These are phyloP conservation scores for Obelidium mucronatum DNA, from an alignment of 192 early-diverging fungal genomes.

Conservation along the genomic window DNA sequence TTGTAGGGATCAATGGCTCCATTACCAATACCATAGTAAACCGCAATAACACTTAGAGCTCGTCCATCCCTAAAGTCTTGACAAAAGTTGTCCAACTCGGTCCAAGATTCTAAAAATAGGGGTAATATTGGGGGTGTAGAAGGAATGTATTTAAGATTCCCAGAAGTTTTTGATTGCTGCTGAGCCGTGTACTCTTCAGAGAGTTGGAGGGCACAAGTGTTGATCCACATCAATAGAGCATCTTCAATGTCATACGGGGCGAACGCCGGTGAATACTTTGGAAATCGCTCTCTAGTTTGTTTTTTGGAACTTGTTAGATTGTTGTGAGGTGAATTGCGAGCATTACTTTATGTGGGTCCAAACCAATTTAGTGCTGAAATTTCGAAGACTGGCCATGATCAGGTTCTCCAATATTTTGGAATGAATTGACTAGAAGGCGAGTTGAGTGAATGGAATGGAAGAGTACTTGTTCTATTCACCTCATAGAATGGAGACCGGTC, in stretches of 20 bases:
- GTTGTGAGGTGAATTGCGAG: background rate
- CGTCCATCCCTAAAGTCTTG: slow-evolving; percentile 45
- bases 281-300: slow-evolving; percentile 10
- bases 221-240: slow-evolving; percentile 55
- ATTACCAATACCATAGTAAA: slow-evolving; percentile 38
- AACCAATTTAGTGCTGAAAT: slow-evolving; percentile 30
- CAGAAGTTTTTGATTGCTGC: background rate
- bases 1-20: background rate
- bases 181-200: slow-evolving; percentile 3
- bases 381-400: slow-evolving; percentile 33
- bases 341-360: slow-evolving; percentile 40
- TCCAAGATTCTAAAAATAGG: slow-evolving; percentile 15
- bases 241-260: slow-evolving; percentile 63
- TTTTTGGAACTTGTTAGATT: background rate
- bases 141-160: background rate
- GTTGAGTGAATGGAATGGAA: too few species aligned
- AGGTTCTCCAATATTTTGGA: slow-evolving; percentile 54
- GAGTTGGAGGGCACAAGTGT: slow-evolving; percentile 43
- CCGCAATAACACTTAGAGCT: slow-evolving; percentile 32
- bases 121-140: background rate
- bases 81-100: slow-evolving; percentile 34
- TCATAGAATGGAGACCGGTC: slow-evolving; percentile 62
- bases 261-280: slow-evolving; percentile 3
- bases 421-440: slow-evolving; percentile 58
- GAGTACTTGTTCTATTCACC: slow-evolving; percentile 27